Evolutionary conservation across 192 early-diverging fungal species (phyloP).

Genomic region (Podila verticillata): DNA sequence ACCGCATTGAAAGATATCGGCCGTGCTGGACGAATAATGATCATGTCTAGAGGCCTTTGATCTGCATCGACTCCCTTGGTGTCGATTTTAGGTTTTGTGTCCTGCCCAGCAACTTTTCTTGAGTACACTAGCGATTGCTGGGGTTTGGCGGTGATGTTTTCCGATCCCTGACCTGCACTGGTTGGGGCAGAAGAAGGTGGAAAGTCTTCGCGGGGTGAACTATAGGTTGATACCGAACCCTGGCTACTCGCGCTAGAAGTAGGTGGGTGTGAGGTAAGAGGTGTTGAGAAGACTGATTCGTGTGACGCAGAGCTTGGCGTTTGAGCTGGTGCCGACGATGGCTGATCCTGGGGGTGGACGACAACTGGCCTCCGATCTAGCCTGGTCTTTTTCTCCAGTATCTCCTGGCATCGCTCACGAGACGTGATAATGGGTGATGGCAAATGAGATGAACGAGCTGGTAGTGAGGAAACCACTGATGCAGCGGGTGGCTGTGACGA

Average conservation of each 20-base stretch:
- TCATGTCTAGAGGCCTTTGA: conserved; percentile 18
- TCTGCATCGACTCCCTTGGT: not conserved
- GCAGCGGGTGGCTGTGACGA: not conserved
- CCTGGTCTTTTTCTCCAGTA: not conserved
- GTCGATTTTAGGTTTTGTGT: not conserved
- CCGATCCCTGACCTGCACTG: not conserved
- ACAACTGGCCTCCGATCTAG: no score
- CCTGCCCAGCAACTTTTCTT: not conserved
- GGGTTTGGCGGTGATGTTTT: no score
- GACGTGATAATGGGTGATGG: conserved; percentile 31
- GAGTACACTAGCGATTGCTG: no score
- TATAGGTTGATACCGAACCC: conserved; percentile 1
- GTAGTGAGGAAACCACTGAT: not conserved
- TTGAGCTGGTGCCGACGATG: not conserved
- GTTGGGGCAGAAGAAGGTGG: not conserved
- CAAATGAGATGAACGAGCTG: not conserved
- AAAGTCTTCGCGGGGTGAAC: not conserved
- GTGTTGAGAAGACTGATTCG: conserved; percentile 1
- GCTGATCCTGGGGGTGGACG: no score
- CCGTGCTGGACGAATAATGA: conserved; percentile 19
- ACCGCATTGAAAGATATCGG: not conserved
- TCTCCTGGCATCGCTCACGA: conserved; percentile 8
- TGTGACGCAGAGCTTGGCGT: not conserved
- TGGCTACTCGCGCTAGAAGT: not conserved
- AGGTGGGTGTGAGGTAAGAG: not conserved